Evolutionary conservation across 805 yeast genomes (phyloP).

Genomic region (Spathaspora arborariae): DNA sequence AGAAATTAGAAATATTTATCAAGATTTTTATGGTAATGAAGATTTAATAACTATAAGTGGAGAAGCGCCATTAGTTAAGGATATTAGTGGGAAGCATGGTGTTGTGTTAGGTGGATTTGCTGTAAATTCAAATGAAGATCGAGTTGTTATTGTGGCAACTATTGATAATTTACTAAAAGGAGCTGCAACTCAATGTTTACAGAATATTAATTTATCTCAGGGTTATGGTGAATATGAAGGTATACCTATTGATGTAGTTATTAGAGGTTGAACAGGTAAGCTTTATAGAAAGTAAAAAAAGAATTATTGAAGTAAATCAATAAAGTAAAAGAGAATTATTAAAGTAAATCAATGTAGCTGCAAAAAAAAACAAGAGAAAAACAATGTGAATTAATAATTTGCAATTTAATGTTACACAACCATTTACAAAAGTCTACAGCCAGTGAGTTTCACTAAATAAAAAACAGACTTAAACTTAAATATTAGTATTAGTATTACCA

Average conservation of each 20-base stretch:
- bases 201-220: conserved; percentile 86
- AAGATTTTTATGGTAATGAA: conserved; percentile 85
- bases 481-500: too few relatives aligned
- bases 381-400: too few relatives aligned
- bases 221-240: conserved; percentile 95
- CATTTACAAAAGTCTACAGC: too few relatives aligned
- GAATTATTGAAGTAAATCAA: too few relatives aligned
- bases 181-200: conserved; percentile 97
- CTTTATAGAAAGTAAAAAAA: neutral
- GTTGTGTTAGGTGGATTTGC: conserved; percentile 95
- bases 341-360: too few relatives aligned
- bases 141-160: conserved; percentile 92
- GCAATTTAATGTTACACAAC: too few relatives aligned
- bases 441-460: too few relatives aligned
- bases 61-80: conserved; percentile 90
- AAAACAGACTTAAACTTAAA: too few relatives aligned
- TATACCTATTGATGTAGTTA: conserved; percentile 69
- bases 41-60: conserved; percentile 80
- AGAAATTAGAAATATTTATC: conserved; percentile 80
- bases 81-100: conserved; percentile 91
- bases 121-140: conserved; percentile 79
- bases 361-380: too few relatives aligned
- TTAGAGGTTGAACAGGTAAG: conserved; percentile 36
- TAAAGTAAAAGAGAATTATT: too few relatives aligned
- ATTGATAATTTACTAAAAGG: conserved; percentile 96